Base-by-base conservation (phyloP, 768 basidiomycete species). In the Tricholoma matsutake region DNA sequence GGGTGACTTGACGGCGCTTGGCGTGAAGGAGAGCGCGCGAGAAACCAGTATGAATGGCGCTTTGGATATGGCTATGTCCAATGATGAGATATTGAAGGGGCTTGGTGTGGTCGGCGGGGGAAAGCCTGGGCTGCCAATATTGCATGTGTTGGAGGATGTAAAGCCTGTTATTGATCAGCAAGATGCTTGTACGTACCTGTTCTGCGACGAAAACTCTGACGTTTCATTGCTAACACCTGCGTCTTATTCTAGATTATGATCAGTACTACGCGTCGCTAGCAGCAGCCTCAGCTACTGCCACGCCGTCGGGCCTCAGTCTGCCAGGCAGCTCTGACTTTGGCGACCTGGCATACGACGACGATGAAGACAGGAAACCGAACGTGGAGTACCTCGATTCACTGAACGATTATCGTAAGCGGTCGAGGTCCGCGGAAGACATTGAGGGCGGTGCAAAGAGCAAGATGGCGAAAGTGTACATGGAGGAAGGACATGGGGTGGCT, bases 1-100 rank as follows among this genome's bases (percentile, higher is more conserved):
- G 3, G 94, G 95, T 8, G 91, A 96, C 65, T 77, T 94, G 62
- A 97, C 96, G 0, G 89, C 92, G 20, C 79, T 96, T 41, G 94
- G 94, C 18, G 82, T 91, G 60, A 84, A 86, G 66, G 90, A 92
- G 71, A 84, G 72, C 63, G 85, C 83, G n/a, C 77, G 87, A 59
- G 81, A 82, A 57, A 59, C 68, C 71, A 45, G 35, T 31, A 61
- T 39, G 41, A 64, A 64, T 54, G 11, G 68, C 66, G 52, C 67
- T 11, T 75, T 66, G 61, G 65, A 61, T 37, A 61, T 67, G 59
- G 59, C 79, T 29, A 76, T 75, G 61, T 83, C 84, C 34, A 89
- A 88, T 66, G 91, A 92, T 67, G 88, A 91, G 61, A 86, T 88
- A 45, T 69, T 92, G 69, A 85, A 79, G 63, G 89, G 91, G 0